Percentiles rank a stretch among this genome's conserved stretches.
Conservation (phyloP, 2,329 filamentous ascomycete genomes). For the Elsinoe perseae region DNA sequence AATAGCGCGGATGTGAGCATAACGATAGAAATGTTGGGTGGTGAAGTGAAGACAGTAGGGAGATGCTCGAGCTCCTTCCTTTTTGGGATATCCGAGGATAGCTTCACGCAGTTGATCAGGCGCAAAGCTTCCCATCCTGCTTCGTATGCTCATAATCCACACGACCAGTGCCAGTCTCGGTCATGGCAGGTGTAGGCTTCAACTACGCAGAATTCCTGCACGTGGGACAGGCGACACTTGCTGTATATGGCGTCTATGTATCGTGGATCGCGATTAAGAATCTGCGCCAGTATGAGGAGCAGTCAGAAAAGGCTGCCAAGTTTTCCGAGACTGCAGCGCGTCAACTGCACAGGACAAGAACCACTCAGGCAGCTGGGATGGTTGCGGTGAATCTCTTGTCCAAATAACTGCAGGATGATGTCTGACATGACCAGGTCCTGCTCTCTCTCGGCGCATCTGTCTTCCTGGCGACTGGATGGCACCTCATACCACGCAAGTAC, state of each 20-base stretch:
- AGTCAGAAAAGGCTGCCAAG: slow-evolving; percentile 38
- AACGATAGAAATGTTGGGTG: too few relatives aligned
- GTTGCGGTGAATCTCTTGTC: slow-evolving; percentile 28
- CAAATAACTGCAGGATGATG: too few relatives aligned
- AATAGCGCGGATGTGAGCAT: too few relatives aligned
- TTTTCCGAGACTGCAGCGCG: slow-evolving; percentile 37
- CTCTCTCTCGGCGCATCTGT: slow-evolving; percentile 14
- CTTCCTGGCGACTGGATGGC: slow-evolving; percentile 12
- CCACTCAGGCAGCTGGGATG: slow-evolving; percentile 37
- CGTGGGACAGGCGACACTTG: slow-evolving; percentile 34
- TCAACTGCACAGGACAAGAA: slow-evolving; percentile 39
- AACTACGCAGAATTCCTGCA: slow-evolving; percentile 25
- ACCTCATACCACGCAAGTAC: slow-evolving; percentile 8
- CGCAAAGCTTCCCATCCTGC: neutral
- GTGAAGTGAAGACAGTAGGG: neutral
- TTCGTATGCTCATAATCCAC: neutral
- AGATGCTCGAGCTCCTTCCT: slow-evolving; percentile 6
- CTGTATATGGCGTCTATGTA: slow-evolving; percentile 37
- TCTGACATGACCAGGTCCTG: neutral
- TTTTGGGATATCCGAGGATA: slow-evolving; percentile 1
- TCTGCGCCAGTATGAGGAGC: slow-evolving; percentile 40
- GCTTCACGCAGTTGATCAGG: neutral
- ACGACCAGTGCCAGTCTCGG: slow-evolving; percentile 10
- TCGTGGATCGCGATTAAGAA: slow-evolving; percentile 39
- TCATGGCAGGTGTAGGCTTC: slow-evolving; percentile 15